Evolutionary conservation across 2,329 filamentous ascomycete species (phyloP), one percentile per base, ranked within the genome.

Genomic region (Gaeumannomyces tritici): DNA sequence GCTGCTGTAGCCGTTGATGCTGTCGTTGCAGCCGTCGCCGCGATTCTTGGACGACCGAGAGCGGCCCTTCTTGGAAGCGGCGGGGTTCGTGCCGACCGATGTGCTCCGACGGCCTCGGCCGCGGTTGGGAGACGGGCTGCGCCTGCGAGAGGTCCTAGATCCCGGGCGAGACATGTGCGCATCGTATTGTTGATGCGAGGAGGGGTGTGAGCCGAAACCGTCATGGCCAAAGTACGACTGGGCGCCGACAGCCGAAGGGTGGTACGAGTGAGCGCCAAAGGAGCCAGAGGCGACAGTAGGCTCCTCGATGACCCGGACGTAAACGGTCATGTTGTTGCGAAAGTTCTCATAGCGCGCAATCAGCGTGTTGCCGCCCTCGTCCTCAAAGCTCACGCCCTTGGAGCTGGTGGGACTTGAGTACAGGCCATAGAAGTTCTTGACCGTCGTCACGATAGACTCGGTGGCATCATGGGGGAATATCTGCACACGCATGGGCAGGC

Each of bases 301-400:
- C 68, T 86, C 82, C 61, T 87, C 83, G 72, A 92, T 90, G 65
- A 95, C 89, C 71, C 93, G 87, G 65, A 99, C 93, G 74, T 95
- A 95, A 69, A 99, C 91, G 57, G 89, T 86, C 89, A 96, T 96
- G 75, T 93, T 89, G 75, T 96, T 87, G 69, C 84, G 83, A 72
- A 99, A 92, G 79, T 99, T 99, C 76, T 98, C 93, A 75, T 96
- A 97, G 64, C 91, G 87, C 66, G 93, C 92, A 75, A 99, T 98
- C 71, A 99, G 85, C 65, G 90, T 96, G 71, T 90, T 93, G 70
- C 91, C 91, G 70, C 89, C 81, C 66, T 90, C 86, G 74, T 98
- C 93, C 77, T 98, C 93, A 71, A 99, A 98, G 77, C 91, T 96
- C 71, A 99, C 89, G 67, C 95, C 93, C 73, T 88, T 88, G 68